These are phyloP conservation scores for Halteria grandinella DNA, from an alignment of 73 alveolate genomes.

Conservation along the genomic window DNA sequence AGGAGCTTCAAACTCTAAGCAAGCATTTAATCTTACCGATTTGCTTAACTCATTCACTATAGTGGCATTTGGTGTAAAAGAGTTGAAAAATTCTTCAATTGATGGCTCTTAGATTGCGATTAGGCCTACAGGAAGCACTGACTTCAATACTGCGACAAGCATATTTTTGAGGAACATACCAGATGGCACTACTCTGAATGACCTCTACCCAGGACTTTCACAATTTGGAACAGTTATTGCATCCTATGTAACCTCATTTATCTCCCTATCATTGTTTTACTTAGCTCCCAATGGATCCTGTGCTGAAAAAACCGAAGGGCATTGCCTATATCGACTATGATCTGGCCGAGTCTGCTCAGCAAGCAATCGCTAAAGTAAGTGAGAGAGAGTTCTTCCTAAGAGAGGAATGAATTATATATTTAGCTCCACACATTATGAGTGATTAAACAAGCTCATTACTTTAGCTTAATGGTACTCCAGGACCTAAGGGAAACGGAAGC, in stretches of 20 bases:
- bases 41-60: no score
- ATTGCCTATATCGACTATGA: conserved; percentile 38
- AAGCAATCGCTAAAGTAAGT: conserved; percentile 25
- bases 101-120: no score
- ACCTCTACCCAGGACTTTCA: conserved; percentile 1
- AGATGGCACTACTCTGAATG: neutral
- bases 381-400: no score
- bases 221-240: conserved; percentile 5
- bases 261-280: neutral
- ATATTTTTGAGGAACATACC: conserved; percentile 10
- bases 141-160: conserved; percentile 27
- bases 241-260: neutral
- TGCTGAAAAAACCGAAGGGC: conserved; percentile 14
- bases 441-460: no score
- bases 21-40: no score
- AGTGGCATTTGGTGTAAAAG: no score
- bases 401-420: no score
- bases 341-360: conserved; percentile 1
- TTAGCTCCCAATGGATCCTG: conserved; percentile 20
- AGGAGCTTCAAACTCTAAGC: neutral
- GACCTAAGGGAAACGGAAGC: no score
- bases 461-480: no score
- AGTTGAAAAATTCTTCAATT: no score
- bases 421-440: no score
- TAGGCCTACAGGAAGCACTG: conserved; percentile 24